Base-by-base conservation (phyloP, 495 filamentous ascomycete species). In the Aspergillus affinis region DNA sequence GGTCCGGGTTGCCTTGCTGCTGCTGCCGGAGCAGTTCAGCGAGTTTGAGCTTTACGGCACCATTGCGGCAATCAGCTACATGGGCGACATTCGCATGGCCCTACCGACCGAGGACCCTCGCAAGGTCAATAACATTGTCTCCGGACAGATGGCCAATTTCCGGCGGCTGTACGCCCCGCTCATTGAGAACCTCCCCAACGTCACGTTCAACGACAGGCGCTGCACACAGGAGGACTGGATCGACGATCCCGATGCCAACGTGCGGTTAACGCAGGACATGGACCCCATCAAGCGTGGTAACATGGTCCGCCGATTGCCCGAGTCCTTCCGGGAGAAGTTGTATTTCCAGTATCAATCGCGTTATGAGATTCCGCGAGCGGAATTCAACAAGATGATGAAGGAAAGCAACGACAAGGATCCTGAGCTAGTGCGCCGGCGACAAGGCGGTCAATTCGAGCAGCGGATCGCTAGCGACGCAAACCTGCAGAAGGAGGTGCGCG, bases 301-400 rank as follows among this genome's bases (percentile, higher is more conserved):
- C 69, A 98, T 98, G 90, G 93, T 98, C 9, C 86, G 95, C 12
- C 88, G 94, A 23, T 78, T 98, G 13, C 95, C 94, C 0, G 92
- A 90, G 58, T 78, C 86, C 1, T 98, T 98, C 82, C 83, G 94
- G 15, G 81, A 90, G 51, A 92, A 91, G 63, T 72, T 98, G 3
- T 98, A 98, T 75, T 95, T 94, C 73, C 86, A 91, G 65, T 98
- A 96, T 65, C 94, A 97, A 72, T 82, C 87, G 62, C 93, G 95
- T 67, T 97, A 89, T 64, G 81, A 82, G 36, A 95, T 98, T 36
- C 92, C 94, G 0, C 87, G 84, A 23, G 77, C 79, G 2, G 90
- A 96, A 46, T 98, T 97, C 72, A 73, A 90, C 60, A 84, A 88
- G 69, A 93, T 98, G 89, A 85, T 97, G 70, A 84, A 90, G 59